Evolutionary conservation across 2,329 filamentous ascomycete species (phyloP).

Genomic region (Pestalotiopsis sp.): DNA sequence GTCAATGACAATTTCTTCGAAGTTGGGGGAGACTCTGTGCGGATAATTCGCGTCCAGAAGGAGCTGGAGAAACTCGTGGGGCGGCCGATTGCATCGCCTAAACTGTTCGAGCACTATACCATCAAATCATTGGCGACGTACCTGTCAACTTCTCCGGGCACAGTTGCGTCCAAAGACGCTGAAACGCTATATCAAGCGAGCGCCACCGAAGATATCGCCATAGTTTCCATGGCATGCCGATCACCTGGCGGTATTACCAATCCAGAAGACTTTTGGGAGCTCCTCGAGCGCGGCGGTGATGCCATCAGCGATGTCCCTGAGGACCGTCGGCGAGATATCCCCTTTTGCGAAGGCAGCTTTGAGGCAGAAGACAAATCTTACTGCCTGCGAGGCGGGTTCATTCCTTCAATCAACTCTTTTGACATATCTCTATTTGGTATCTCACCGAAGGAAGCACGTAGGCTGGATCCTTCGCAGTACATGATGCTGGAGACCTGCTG

Average conservation of each 20-base stretch:
- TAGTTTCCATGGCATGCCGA: constrained; percentile 36
- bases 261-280: constrained; percentile 36
- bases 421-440: constrained; percentile 30
- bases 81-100: constrained; percentile 22
- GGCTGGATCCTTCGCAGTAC: constrained; percentile 27
- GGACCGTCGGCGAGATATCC: constrained; percentile 29
- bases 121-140: constrained; percentile 29
- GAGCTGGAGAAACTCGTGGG: constrained; percentile 27
- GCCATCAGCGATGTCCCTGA: constrained; percentile 29
- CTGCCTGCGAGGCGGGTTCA: constrained; percentile 25
- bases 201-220: constrained; percentile 26
- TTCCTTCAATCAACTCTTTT: constrained; percentile 23
- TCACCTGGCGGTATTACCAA: constrained; percentile 34
- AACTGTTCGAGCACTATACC: constrained; percentile 30
- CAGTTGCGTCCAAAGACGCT: neutral
- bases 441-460: constrained; percentile 26
- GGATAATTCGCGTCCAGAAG: constrained; percentile 28
- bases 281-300: constrained; percentile 30
- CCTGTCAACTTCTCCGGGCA: constrained; percentile 15
- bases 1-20: constrained; percentile 32
- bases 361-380: constrained; percentile 41
- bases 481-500: constrained; percentile 28
- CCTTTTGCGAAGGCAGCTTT: constrained; percentile 19
- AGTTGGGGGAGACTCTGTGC: constrained; percentile 30
- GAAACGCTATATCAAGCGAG: neutral